Conservation (phyloP, 1,139 yeast species). For the Lodderomyces margitis region DNA sequence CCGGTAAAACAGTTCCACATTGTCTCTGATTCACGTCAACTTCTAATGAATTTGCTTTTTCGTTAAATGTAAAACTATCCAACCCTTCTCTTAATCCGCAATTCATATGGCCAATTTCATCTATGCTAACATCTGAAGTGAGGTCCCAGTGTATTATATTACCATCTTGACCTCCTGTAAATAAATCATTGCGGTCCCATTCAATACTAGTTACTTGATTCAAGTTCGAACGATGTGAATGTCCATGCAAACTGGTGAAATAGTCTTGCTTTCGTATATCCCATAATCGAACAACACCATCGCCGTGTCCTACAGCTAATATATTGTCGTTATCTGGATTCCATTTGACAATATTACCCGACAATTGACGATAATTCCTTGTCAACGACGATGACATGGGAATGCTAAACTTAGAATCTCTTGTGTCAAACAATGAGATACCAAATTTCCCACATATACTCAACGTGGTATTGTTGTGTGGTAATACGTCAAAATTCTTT, state of each 20-base stretch:
- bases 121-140: slow-evolving; percentile 24
- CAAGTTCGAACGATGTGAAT: slow-evolving; percentile 19
- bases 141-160: slow-evolving; percentile 74
- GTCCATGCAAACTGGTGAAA: slow-evolving; percentile 55
- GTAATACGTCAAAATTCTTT: slow-evolving; percentile 47
- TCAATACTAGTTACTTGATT: slow-evolving; percentile 49
- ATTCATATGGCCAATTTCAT: slow-evolving; percentile 3
- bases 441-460: slow-evolving; percentile 73
- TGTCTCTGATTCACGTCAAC: slow-evolving; percentile 42
- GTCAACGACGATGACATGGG: slow-evolving; percentile 21
- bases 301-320: slow-evolving; percentile 65
- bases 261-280: slow-evolving; percentile 60
- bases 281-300: slow-evolving; percentile 66
- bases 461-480: slow-evolving; percentile 31
- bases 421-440: slow-evolving; percentile 63
- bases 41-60: slow-evolving; percentile 29
- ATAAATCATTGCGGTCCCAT: slow-evolving; percentile 62
- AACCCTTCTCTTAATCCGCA: slow-evolving; percentile 52
- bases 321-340: slow-evolving; percentile 56
- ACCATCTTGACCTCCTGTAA: slow-evolving; percentile 71
- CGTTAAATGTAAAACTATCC: slow-evolving; percentile 35
- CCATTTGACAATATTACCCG: slow-evolving; percentile 56
- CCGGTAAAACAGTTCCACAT: slow-evolving; percentile 62
- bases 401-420: slow-evolving; percentile 41
- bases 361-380: slow-evolving; percentile 19